These are phyloP conservation scores for Escovopsis sp. DNA, from an alignment of 2,329 filamentous ascomycete genomes.

Conservation along the genomic window DNA sequence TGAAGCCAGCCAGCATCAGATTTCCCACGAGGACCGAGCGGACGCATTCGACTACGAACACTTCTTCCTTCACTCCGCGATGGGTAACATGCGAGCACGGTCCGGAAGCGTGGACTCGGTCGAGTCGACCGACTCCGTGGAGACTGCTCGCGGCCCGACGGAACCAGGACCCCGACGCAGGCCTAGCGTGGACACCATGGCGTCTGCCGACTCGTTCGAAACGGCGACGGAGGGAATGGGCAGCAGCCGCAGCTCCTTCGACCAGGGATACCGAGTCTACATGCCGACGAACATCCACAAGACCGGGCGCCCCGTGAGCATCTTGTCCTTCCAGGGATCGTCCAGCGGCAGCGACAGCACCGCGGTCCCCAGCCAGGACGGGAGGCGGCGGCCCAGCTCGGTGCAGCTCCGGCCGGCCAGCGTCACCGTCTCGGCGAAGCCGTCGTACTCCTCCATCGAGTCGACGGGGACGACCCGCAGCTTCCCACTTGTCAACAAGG, in stretches of 20 bases:
- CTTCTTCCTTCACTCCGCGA: slow-evolving; percentile 85
- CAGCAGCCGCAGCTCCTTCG: slow-evolving; percentile 21
- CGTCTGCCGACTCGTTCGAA: slow-evolving; percentile 39
- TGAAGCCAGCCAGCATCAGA: slow-evolving; percentile 40
- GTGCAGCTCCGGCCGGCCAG: slow-evolving; percentile 29
- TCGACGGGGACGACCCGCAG: slow-evolving; percentile 46
- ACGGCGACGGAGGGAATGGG: slow-evolving; percentile 37
- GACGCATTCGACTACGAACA: slow-evolving; percentile 96
- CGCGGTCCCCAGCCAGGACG: slow-evolving; percentile 6
- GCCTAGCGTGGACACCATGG: slow-evolving; percentile 34
- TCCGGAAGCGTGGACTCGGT: slow-evolving; percentile 40
- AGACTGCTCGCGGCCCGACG: slow-evolving; percentile 40
- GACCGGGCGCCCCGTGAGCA: slow-evolving; percentile 10
- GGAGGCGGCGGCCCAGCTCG: slow-evolving; percentile 17
- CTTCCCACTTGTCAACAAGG: slow-evolving; percentile 44
- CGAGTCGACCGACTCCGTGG: slow-evolving; percentile 45
- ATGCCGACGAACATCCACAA: slow-evolving; percentile 10
- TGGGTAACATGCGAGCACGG: slow-evolving; percentile 56
- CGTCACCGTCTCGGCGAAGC: slow-evolving; percentile 26
- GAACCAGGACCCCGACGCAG: slow-evolving; percentile 20
- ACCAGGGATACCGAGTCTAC: slow-evolving; percentile 10
- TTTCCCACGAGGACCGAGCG: slow-evolving; percentile 81
- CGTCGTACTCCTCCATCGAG: slow-evolving; percentile 41
- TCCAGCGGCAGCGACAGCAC: slow-evolving; percentile 13
- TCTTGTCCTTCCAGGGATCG: slow-evolving; percentile 13